A percentile compares a stretch with the other conserved stretches of the same genome.
Conservation (phyloP, 2,329 filamentous ascomycete genomes). For the Simplicillium sp. region DNA sequence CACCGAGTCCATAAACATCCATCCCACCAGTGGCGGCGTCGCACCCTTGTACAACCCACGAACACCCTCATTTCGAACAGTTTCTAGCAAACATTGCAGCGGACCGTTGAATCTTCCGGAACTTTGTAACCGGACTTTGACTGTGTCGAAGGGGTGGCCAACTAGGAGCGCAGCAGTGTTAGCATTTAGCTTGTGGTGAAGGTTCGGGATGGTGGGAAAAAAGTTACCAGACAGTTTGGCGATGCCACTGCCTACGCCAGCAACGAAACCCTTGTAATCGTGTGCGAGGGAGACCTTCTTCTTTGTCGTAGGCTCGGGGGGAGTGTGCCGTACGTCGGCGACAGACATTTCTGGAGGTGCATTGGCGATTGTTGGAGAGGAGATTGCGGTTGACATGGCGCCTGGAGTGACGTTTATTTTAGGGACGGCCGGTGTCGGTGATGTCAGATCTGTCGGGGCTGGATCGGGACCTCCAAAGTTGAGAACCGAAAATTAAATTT, state of each 20-base stretch:
- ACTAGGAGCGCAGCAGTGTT: constrained; percentile 24
- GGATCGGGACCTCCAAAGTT: too few species aligned
- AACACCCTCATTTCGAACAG: constrained; percentile 76
- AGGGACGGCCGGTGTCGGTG: too few species aligned
- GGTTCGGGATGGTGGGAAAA: background rate
- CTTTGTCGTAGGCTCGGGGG: constrained; percentile 13
- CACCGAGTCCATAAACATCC: constrained; percentile 93
- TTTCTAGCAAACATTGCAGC: constrained; percentile 75
- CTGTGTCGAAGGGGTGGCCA: constrained; percentile 79
- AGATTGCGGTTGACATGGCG: background rate
- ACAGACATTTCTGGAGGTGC: background rate
- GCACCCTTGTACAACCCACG: constrained; percentile 89
- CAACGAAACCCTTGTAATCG: constrained; percentile 91
- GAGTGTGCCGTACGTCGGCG: background rate
- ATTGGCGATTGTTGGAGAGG: background rate
- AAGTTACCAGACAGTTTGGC: constrained; percentile 72
- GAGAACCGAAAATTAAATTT: too few species aligned
- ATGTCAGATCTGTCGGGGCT: too few species aligned
- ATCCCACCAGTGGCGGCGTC: constrained; percentile 82
- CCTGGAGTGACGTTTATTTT: too few species aligned
- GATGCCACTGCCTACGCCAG: constrained; percentile 90
- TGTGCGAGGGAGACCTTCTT: constrained; percentile 22
- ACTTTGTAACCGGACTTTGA: constrained; percentile 94
- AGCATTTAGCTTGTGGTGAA: constrained; percentile 2
- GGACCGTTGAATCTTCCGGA: constrained; percentile 73